These are phyloP conservation scores for Cyberlindnera japonica DNA, from an alignment of 805 yeast genomes.

Conservation along the genomic window DNA sequence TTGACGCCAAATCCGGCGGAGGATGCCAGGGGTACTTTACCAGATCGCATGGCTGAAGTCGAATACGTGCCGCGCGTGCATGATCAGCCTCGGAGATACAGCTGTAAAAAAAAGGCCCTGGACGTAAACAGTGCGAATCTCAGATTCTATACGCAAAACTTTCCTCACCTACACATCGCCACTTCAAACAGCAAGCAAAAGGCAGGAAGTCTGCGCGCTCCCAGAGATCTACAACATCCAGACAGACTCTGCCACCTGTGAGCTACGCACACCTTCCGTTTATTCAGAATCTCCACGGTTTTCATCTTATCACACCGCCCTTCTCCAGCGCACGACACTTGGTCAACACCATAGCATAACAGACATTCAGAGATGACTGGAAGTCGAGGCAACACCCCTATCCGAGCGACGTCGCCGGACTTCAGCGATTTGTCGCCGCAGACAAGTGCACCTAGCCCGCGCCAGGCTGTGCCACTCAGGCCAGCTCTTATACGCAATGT, in stretches of 20 bases:
- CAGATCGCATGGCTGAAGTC: too few species aligned
- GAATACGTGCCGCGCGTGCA: too few species aligned
- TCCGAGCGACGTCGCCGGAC: constrained; percentile 1
- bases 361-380: not conserved
- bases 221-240: not conserved
- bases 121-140: constrained; percentile 1
- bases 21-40: too few species aligned
- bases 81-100: too few species aligned
- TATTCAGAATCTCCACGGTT: too few species aligned
- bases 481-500: constrained; percentile 6
- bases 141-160: not conserved
- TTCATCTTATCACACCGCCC: too few species aligned
- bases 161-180: not conserved
- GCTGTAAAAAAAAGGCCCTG: too few species aligned
- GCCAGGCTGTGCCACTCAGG: not conserved
- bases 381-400: not conserved
- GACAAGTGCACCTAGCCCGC: constrained; percentile 4
- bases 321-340: too few species aligned
- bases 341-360: not conserved
- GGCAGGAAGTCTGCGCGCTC: not conserved
- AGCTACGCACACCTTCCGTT: not conserved
- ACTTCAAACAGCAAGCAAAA: not conserved
- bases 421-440: constrained; percentile 5
- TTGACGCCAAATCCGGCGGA: too few species aligned
- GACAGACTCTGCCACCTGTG: too few species aligned